phyloP scores from a whole-genome alignment of 2,329 filamentous ascomycete species.

The Colletotrichum somersetense region DNA sequence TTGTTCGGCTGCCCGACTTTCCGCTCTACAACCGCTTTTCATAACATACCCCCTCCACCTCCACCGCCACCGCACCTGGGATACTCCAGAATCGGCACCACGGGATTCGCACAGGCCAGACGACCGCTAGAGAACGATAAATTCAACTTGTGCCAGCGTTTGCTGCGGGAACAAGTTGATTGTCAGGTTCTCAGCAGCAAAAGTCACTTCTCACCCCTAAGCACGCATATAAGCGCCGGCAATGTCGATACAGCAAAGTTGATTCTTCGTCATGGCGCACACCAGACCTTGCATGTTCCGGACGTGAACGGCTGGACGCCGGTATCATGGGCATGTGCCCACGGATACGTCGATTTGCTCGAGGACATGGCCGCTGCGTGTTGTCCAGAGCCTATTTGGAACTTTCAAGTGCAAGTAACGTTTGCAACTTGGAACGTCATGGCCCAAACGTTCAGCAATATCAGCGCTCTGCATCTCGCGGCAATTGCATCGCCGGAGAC shows the following conservation, averaged over 20 bases:
- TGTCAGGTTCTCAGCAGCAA: not conserved
- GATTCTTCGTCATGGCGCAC: not conserved
- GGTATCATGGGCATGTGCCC: constrained; percentile 9
- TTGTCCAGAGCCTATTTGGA: constrained; percentile 1
- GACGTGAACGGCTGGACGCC: constrained; percentile 23
- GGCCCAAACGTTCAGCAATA: not conserved
- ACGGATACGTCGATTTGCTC: constrained; percentile 4
- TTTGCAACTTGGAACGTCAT: not conserved
- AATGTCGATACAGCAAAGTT: constrained; percentile 5
- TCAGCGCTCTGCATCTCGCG: constrained; percentile 3
- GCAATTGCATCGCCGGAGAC: constrained; percentile 13
- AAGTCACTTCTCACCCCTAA: not conserved
- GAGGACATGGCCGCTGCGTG: not conserved
- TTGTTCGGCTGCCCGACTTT: not conserved
- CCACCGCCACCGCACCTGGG: no score
- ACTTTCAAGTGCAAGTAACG: constrained; percentile 1
- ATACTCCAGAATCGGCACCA: not conserved
- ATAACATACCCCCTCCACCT: not conserved
- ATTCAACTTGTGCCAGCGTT: not conserved
- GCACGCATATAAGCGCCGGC: constrained; percentile 2
- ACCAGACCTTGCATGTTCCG: not conserved
- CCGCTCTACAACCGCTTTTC: not conserved
- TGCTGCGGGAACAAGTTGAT: not conserved
- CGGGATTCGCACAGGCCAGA: not conserved
- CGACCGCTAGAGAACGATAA: not conserved